Evolutionary conservation across 2,329 filamentous ascomycete species (phyloP).

Genomic region (Exophiala xenobiotica): DNA sequence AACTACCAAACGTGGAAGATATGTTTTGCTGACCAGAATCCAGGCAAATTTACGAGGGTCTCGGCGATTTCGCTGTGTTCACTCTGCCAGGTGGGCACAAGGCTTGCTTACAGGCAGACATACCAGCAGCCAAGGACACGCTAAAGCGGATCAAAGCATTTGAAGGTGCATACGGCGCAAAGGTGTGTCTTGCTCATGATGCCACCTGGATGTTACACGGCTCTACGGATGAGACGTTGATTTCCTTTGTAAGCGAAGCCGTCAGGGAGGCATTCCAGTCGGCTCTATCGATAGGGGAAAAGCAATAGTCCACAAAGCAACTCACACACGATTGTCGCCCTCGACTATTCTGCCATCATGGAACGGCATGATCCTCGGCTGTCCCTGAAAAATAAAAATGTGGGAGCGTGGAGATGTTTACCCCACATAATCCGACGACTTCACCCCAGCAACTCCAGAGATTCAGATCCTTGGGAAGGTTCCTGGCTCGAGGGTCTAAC

Average conservation of each 20-base stretch:
- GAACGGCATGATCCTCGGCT: no score
- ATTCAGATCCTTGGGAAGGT: no score
- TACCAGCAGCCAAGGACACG: not conserved
- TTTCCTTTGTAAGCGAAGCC: not conserved
- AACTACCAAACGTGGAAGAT: not conserved
- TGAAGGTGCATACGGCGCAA: not conserved
- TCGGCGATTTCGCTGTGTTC: not conserved
- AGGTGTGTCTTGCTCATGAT: slow-evolving; percentile 4
- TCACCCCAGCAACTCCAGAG: no score
- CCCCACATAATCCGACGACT: no score
- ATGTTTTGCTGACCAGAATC: not conserved
- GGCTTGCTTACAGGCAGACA: not conserved
- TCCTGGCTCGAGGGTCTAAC: no score
- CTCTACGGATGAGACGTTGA: not conserved
- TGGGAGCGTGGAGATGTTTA: no score
- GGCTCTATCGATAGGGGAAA: not conserved
- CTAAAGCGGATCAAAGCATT: not conserved
- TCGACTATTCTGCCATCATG: no score
- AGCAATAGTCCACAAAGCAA: no score
- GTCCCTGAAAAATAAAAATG: no score
- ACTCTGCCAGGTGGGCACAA: not conserved
- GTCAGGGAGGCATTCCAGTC: not conserved
- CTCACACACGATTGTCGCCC: no score
- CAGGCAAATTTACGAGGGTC: slow-evolving; percentile 3
- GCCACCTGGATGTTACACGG: slow-evolving; percentile 4